A percentile compares a stretch with the other conserved stretches of the same genome.
Evolutionary conservation across 768 basidiomycete species (phyloP).

Genomic region (Mycena chlorophos): DNA sequence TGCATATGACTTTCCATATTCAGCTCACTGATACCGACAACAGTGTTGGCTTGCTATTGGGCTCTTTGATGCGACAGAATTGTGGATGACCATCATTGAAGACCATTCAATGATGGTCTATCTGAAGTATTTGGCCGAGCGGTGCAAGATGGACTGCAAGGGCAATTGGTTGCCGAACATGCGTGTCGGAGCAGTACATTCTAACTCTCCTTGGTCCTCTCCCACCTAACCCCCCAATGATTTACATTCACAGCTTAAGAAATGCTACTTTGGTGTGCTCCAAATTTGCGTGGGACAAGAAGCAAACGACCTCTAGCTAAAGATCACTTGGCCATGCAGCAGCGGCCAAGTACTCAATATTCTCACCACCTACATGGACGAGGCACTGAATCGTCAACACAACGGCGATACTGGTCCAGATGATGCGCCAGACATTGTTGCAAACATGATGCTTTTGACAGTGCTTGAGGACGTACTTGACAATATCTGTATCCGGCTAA

Average conservation of each 20-base stretch:
- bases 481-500: neutral
- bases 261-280: constrained; percentile 7
- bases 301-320: neutral
- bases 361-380: constrained; percentile 8
- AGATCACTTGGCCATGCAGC: neutral
- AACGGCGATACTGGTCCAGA: neutral
- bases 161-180: constrained; percentile 29
- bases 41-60: neutral
- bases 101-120: constrained; percentile 30
- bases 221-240: neutral
- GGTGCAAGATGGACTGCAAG: constrained; percentile 23
- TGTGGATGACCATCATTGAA: constrained; percentile 29
- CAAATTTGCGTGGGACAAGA: constrained; percentile 5
- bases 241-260: constrained; percentile 5
- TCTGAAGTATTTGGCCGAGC: constrained; percentile 27
- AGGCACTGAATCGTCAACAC: neutral
- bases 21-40: neutral
- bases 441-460: constrained; percentile 9
- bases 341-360: constrained; percentile 3
- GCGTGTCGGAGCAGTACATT: constrained; percentile 31
- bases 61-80: constrained; percentile 18
- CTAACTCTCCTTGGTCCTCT: neutral
- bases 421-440: constrained; percentile 19
- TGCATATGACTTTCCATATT: too few relatives aligned
- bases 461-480: constrained; percentile 8